Percentiles rank a stretch among this genome's conserved stretches.
Evolutionary conservation across 139 green algal genomes (phyloP).

Genomic region (Haematococcus lacustris): DNA sequence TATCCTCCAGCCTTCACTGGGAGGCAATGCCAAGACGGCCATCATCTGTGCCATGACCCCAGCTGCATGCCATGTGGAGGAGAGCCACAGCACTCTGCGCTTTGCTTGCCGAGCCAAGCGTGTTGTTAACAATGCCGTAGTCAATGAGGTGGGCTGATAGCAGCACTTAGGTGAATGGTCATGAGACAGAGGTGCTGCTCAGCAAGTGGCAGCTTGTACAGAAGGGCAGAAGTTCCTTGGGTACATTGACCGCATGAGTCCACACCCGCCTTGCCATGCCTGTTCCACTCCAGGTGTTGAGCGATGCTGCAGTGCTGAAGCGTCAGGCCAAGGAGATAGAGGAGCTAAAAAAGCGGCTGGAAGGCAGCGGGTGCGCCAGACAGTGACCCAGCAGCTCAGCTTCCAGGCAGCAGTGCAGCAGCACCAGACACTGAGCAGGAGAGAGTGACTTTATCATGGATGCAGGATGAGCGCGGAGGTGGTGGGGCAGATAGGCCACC

Average conservation of each 20-base stretch:
- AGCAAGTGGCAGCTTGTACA: no score
- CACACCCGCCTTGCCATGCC: neutral
- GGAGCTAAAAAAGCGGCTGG: conserved; percentile 49
- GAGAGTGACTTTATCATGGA: no score
- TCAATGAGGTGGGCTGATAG: conserved; percentile 68
- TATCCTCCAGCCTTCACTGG: conserved; percentile 88
- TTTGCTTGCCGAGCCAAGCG: conserved; percentile 88
- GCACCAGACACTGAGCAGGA: no score
- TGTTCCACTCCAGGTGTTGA: conserved; percentile 54
- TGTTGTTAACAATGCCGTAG: conserved; percentile 85
- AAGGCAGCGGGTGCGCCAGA: conserved; percentile 31
- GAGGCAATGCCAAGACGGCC: conserved; percentile 91
- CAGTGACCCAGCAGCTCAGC: no score
- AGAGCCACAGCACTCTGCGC: conserved; percentile 86
- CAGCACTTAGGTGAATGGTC: no score
- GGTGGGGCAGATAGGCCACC: conserved; percentile 54
- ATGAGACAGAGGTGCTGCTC: no score
- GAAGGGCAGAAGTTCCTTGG: no score
- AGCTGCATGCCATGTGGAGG: conserved; percentile 70
- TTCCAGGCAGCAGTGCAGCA: no score
- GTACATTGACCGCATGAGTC: no score
- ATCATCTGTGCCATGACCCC: conserved; percentile 94
- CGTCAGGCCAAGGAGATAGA: conserved; percentile 87
- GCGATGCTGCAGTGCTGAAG: conserved; percentile 76
- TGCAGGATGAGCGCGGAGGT: conserved; percentile 40